Evolutionary conservation across 768 basidiomycete genomes (phyloP).

Genomic region (Serendipita sp.): DNA sequence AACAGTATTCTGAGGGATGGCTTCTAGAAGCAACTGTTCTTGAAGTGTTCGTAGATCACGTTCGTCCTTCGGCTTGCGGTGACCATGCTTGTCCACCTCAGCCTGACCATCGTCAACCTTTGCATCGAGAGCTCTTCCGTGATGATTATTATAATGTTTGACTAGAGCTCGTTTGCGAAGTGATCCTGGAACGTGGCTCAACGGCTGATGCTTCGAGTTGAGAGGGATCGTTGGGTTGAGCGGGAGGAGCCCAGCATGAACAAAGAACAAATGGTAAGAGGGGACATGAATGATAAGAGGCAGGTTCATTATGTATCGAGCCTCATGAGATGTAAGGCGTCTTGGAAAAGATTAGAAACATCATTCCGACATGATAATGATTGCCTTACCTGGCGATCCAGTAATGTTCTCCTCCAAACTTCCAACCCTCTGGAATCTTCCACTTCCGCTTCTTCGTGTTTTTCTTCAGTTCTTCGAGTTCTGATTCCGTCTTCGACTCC

Average conservation of each 20-base stretch:
- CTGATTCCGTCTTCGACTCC: constrained; percentile 24
- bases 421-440: constrained; percentile 51
- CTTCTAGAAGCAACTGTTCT: constrained; percentile 46
- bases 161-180: constrained; percentile 7
- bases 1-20: constrained; percentile 59
- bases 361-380: neutral
- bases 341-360: constrained; percentile 15
- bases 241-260: constrained; percentile 71
- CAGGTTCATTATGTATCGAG: constrained; percentile 54
- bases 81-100: neutral
- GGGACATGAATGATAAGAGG: constrained; percentile 66
- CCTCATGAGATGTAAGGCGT: constrained; percentile 43
- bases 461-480: constrained; percentile 27
- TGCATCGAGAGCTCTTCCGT: constrained; percentile 2
- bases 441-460: constrained; percentile 21
- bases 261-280: constrained; percentile 55
- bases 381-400: constrained; percentile 41
- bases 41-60: constrained; percentile 36
- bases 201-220: constrained; percentile 45
- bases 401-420: constrained; percentile 63
- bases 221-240: constrained; percentile 41
- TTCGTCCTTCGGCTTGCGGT: constrained; percentile 9
- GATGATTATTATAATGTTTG: constrained; percentile 3
- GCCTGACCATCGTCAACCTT: neutral
- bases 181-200: constrained; percentile 39